Evolutionary conservation across 768 basidiomycete species (phyloP).

Genomic region (Lactarius akahatsu): DNA sequence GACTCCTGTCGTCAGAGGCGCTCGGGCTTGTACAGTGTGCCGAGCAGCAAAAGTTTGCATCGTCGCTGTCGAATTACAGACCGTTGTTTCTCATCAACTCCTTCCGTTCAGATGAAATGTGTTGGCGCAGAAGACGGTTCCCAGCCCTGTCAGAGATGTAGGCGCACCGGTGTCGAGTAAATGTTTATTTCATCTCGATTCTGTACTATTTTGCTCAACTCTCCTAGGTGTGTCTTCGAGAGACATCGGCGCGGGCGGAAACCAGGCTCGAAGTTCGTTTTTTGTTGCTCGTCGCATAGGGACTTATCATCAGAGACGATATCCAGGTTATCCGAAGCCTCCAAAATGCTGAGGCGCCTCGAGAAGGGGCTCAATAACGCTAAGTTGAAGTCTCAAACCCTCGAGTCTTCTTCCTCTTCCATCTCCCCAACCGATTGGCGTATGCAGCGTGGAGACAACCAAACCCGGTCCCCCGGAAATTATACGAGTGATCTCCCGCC

Average conservation of each 20-base stretch:
- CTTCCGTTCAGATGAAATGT: conserved; percentile 72
- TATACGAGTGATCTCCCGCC: conserved; percentile 52
- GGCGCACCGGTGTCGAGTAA: conserved; percentile 67
- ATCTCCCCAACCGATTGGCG: conserved; percentile 30
- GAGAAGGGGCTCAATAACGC: conserved; percentile 80
- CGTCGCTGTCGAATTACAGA: conserved; percentile 27
- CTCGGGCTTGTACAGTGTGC: conserved; percentile 79
- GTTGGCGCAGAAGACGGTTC: conserved; percentile 85
- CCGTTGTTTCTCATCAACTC: conserved; percentile 18
- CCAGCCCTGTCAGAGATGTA: conserved; percentile 80
- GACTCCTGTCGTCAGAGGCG: conserved; percentile 47
- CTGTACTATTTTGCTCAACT: conserved; percentile 28
- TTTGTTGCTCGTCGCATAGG: conserved; percentile 9
- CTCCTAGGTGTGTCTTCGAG: conserved; percentile 73
- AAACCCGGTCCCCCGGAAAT: conserved; percentile 34
- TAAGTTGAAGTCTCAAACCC: conserved; percentile 60
- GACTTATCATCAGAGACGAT: conserved; percentile 24
- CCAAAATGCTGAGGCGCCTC: conserved; percentile 83
- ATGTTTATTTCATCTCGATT: conserved; percentile 17
- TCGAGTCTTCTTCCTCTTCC: conserved; percentile 41
- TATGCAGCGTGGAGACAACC: conserved; percentile 20
- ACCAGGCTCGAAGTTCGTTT: conserved; percentile 79
- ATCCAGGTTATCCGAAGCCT: conserved; percentile 77
- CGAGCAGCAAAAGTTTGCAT: conserved; percentile 69
- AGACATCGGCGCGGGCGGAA: conserved; percentile 88